Conservation (phyloP, 371 early-diverging fungal genomes). For the Mortierella sp. region DNA sequence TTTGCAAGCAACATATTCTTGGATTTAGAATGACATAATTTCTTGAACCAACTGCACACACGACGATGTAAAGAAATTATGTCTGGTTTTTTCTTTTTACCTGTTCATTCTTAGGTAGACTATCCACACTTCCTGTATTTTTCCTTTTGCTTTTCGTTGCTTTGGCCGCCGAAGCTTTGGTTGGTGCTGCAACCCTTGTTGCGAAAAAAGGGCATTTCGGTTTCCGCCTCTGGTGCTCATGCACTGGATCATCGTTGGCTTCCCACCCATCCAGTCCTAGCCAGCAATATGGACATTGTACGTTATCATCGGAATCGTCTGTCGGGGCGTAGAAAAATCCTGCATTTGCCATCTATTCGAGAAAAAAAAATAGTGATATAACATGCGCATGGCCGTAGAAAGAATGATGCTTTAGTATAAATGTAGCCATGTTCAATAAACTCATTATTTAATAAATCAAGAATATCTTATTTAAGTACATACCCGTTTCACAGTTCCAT, state of each 20-base stretch:
- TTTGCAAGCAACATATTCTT: not conserved
- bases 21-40: not conserved
- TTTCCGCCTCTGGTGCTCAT: conserved; percentile 55
- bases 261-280: conserved; percentile 63
- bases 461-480: not conserved
- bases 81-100: conserved; percentile 1
- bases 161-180: conserved; percentile 60
- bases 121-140: not conserved
- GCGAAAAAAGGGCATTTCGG: conserved; percentile 55
- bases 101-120: conserved; percentile 5
- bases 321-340: conserved; percentile 60
- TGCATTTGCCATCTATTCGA: conserved; percentile 60
- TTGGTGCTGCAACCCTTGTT: conserved; percentile 45
- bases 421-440: too few species aligned
- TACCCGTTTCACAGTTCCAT: conserved; percentile 51
- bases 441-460: not conserved
- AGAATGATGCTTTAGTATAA: too few species aligned
- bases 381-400: too few species aligned
- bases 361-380: too few species aligned
- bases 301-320: conserved; percentile 54
- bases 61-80: not conserved
- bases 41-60: not conserved
- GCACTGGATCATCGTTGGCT: conserved; percentile 58
- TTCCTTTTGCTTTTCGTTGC: conserved; percentile 21
- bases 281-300: conserved; percentile 58